Base-by-base conservation (phyloP, 306 rosid genomes). In the Pterocarpus santalinus region DNA sequence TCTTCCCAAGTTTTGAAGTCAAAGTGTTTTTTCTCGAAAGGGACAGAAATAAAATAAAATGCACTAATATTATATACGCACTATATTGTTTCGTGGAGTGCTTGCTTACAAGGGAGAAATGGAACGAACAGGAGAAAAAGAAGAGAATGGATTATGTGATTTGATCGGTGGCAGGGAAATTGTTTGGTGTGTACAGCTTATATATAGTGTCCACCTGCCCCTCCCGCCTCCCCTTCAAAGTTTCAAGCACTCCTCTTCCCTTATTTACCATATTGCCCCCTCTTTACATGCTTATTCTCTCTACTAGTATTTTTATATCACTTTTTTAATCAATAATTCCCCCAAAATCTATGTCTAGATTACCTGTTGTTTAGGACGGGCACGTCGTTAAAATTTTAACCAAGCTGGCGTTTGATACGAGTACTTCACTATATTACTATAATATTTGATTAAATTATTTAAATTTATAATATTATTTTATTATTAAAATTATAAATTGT, bases 151-250 rank as follows among this genome's bases (percentile, higher is more conserved):
- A 53, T 41, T 52, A 49, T 55, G 52, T 47, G 52, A 47, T 9
- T 65, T 34, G 78, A 70, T 33, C 13, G 13, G 84, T 82, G 85
- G 85, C 72, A 52, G 63, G 86, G 69, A 84, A 84, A 11, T 47
- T 46, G 22, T 3, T 6, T 73, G 81, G 74, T 1, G 28, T n/a
- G 33, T 73, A 63, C 85, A 83, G 62, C 51, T 49, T 5, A 76
- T 81, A 91, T 86, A 87, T 72, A 22, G 39, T 62, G 32, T 56
- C 83, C 80, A 80, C 79, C 88, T 88, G 90, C 66, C 85, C 73
- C 81, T 84, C 85, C 86, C 90, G 80, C 88, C 87, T 66, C 89
- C 22, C 69, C 53, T 81, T 88, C 81, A 41, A 69, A 84, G 75
- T 69, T 77, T 78, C 81, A 2, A 68, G 5, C 64, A 34, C 69